phyloP scores from a whole-genome alignment of 805 yeast species.

The Naumovozyma baii region DNA sequence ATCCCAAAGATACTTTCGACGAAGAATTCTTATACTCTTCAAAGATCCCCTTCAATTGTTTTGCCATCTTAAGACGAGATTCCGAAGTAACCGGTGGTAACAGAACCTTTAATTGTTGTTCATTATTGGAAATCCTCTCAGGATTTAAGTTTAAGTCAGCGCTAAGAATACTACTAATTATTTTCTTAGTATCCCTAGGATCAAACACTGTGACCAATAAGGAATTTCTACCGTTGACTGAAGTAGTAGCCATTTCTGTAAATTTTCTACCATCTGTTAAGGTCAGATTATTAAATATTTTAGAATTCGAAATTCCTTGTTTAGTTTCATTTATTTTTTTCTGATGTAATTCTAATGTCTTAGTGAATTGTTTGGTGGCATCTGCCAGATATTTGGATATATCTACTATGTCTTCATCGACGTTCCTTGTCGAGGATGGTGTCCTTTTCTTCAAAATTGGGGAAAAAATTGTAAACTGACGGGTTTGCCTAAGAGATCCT shows the following conservation, averaged over 20 bases:
- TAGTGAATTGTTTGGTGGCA: conserved; percentile 30
- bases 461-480: background rate
- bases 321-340: conserved; percentile 53
- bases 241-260: conserved; percentile 60
- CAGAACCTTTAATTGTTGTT: conserved; percentile 62
- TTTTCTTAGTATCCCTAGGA: conserved; percentile 58
- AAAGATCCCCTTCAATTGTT: conserved; percentile 52
- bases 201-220: conserved; percentile 79
- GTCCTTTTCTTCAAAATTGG: background rate
- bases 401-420: background rate
- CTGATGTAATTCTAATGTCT: conserved; percentile 42
- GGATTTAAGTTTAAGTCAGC: conserved; percentile 72
- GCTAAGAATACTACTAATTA: conserved; percentile 61
- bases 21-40: conserved; percentile 53
- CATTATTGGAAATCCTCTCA: conserved; percentile 60
- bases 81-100: conserved; percentile 71
- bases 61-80: conserved; percentile 43
- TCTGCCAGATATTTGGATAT: conserved; percentile 1
- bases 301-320: conserved; percentile 61
- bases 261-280: conserved; percentile 43
- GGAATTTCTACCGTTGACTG: conserved; percentile 55
- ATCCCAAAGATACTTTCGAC: conserved; percentile 41
- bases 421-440: background rate
- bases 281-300: conserved; percentile 49
- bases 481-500: background rate